Percentiles rank a stretch among this genome's conserved stretches.
Conservation (phyloP, 2,329 filamentous ascomycete species). For the Colletotrichum tropicicola region DNA sequence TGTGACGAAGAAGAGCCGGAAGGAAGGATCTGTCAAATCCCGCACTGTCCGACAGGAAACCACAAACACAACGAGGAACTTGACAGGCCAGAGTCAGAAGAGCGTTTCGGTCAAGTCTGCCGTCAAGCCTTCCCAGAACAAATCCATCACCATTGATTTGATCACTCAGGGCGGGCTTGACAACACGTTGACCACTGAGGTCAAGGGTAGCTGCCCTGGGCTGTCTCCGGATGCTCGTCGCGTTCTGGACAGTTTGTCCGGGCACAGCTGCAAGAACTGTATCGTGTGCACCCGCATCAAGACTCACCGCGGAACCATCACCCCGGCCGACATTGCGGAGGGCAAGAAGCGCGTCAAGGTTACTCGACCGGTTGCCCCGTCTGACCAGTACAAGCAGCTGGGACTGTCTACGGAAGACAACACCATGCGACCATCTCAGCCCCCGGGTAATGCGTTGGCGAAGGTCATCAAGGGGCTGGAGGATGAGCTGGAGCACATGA, state of each 20-base stretch:
- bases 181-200: constrained; percentile 19
- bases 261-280: constrained; percentile 66
- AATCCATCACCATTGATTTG: constrained; percentile 28
- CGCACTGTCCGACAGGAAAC: constrained; percentile 18
- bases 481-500: constrained; percentile 82
- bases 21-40: constrained; percentile 22
- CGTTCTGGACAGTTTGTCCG: constrained; percentile 62
- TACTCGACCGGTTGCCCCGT: constrained; percentile 72
- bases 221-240: constrained; percentile 62
- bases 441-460: constrained; percentile 77
- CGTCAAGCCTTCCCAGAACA: constrained; percentile 18
- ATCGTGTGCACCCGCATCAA: constrained; percentile 65
- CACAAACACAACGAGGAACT: constrained; percentile 30
- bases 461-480: constrained; percentile 84
- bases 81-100: constrained; percentile 33
- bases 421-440: constrained; percentile 73
- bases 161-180: constrained; percentile 29
- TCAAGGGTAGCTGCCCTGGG: constrained; percentile 45
- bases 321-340: constrained; percentile 45
- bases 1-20: constrained; percentile 29
- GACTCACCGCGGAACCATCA: constrained; percentile 48
- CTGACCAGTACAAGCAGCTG: constrained; percentile 48
- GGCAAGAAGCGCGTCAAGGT: constrained; percentile 69
- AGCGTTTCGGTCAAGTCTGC: constrained; percentile 17
- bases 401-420: constrained; percentile 58